Evolutionary conservation across 202 grass and related monocot species (phyloP), one percentile per base, ranked within the genome.

Genomic region (Schoenoplectus triqueter): DNA sequence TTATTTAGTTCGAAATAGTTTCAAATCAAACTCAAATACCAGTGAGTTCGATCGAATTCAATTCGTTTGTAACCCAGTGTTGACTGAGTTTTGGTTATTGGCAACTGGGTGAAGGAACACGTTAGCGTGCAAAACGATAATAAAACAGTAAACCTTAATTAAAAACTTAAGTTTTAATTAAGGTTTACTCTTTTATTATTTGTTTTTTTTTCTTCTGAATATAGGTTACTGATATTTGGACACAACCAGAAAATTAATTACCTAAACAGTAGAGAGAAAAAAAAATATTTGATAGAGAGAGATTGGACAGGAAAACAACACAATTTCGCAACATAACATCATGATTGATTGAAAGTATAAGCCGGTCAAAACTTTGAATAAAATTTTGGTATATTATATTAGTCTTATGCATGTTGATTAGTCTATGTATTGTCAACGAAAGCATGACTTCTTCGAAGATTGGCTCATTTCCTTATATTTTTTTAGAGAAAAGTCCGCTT

Each of bases 31-130:
- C 31, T 31, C 31, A 31, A 31, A 31, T 31, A 31, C 31, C 31
- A 31, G 31, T 31, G 31, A 31, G 31, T 31, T 31, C 31, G 31
- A 31, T 31, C 31, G 31, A 31, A 31, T 31, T 31, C 31, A 31
- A 31, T 31, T 31, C 31, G 31, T 31, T 31, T 31, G 31, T 31
- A 31, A 31, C 31, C 31, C 31, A 31, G 4, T 52, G 21, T 83
- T 69, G 80, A 82, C 80, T 82, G 10, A 69, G 63, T 55, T 69
- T 69, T 69, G 80, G 68, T 82, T 82, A 82, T 54, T 82, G 17
- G 44, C 42, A 82, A 65, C 68, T 82, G 61, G 80, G 61, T 21
- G 45, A 11, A 52, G 15, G 40, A 13, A 54, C 46, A 55, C 59
- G 78, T 82, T 82, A 69, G 11, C 46, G 62, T 83, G 48, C 64